Conservation (phyloP, 306 rosid genomes). For the Albizia julibrissin region DNA sequence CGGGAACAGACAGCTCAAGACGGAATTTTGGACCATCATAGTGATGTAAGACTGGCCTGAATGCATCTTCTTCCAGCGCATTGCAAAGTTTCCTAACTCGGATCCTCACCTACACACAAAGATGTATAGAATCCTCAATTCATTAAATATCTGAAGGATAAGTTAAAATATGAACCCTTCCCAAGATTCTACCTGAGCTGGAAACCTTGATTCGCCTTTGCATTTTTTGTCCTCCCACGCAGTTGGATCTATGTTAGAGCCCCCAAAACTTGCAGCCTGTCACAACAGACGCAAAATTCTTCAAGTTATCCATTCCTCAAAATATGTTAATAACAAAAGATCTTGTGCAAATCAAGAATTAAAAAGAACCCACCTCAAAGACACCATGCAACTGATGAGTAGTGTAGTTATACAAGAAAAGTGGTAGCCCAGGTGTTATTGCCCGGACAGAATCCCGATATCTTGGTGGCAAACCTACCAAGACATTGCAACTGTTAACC, state of each 20-base stretch:
- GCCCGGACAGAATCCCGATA: slow-evolving; percentile 97
- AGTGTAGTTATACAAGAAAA: slow-evolving; percentile 93
- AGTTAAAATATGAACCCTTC: background rate
- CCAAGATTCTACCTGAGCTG: slow-evolving; percentile 80
- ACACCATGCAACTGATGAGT: slow-evolving; percentile 97
- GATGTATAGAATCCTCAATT: background rate
- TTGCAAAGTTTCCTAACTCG: slow-evolving; percentile 81
- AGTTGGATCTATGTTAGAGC: slow-evolving; percentile 99
- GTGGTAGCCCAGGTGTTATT: slow-evolving; percentile 89
- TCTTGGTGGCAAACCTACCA: slow-evolving; percentile 93
- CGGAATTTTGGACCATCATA: slow-evolving; percentile 99
- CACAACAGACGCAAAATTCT: slow-evolving; percentile 5
- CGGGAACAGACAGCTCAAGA: slow-evolving; percentile 97
- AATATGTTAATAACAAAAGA: slow-evolving; percentile 15
- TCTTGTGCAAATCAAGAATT: background rate
- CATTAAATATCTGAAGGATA: slow-evolving; percentile 14
- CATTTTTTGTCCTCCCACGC: slow-evolving; percentile 99
- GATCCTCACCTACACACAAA: slow-evolving; percentile 66
- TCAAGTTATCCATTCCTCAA: background rate
- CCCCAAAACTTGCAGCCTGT: slow-evolving; percentile 97
- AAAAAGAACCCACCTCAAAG: slow-evolving; percentile 71
- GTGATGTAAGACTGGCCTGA: slow-evolving; percentile 98
- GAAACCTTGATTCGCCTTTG: slow-evolving; percentile 98
- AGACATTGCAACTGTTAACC: slow-evolving; percentile 27
- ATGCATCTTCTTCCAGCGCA: slow-evolving; percentile 96